Conservation (phyloP, 208 protist genomes). For the Wallacemonas sp. region DNA sequence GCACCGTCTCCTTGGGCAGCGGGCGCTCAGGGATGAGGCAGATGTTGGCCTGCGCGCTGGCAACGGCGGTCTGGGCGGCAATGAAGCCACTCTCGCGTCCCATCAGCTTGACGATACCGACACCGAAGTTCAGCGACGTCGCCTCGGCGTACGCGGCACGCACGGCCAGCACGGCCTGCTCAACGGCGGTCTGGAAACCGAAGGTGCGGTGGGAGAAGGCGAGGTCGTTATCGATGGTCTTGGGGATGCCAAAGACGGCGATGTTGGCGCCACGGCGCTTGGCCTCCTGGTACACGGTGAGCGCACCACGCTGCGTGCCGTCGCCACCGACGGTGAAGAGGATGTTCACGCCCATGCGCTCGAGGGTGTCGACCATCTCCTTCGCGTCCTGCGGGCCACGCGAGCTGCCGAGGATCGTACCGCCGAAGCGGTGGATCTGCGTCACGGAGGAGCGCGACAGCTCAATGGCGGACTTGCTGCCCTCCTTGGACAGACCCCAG, state of each 20-base stretch:
- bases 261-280: slow-evolving; percentile 81
- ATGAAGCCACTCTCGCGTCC: slow-evolving; percentile 95
- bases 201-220: slow-evolving; percentile 93
- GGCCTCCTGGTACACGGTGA: slow-evolving; percentile 82
- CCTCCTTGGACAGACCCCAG: slow-evolving; percentile 89
- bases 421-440: slow-evolving; percentile 92
- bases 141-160: slow-evolving; percentile 92
- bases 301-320: slow-evolving; percentile 92
- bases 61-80: slow-evolving; percentile 90
- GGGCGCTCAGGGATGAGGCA: slow-evolving; percentile 92
- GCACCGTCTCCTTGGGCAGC: slow-evolving; percentile 79
- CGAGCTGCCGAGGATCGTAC: slow-evolving; percentile 92
- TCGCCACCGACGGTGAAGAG: slow-evolving; percentile 95
- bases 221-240: slow-evolving; percentile 97
- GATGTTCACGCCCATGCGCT: slow-evolving; percentile 84
- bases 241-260: slow-evolving; percentile 93
- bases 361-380: slow-evolving; percentile 93
- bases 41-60: slow-evolving; percentile 90
- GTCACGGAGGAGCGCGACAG: slow-evolving; percentile 75
- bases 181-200: slow-evolving; percentile 95
- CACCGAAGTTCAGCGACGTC: slow-evolving; percentile 83
- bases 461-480: slow-evolving; percentile 86
- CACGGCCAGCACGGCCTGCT: slow-evolving; percentile 86
- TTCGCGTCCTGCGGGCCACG: slow-evolving; percentile 85
- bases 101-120: slow-evolving; percentile 96